Evolutionary conservation across 2,329 filamentous ascomycete species (phyloP).

Genomic region (Hymenoscyphus albidus): DNA sequence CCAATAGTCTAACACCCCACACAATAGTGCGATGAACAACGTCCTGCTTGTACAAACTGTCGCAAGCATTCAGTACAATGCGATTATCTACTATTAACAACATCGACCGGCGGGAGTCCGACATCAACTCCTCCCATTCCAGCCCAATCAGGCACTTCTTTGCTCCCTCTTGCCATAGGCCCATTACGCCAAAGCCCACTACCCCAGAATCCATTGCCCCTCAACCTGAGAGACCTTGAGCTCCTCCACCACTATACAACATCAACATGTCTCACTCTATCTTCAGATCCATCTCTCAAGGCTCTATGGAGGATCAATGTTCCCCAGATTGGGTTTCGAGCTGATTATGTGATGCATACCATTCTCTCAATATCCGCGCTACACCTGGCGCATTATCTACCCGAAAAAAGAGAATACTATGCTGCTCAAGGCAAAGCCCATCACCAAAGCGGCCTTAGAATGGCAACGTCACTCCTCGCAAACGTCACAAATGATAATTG

Average conservation of each 20-base stretch:
- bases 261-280: constrained; percentile 46
- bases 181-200: constrained; percentile 1
- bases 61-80: constrained; percentile 40
- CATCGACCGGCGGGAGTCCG: constrained; percentile 14
- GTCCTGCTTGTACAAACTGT: constrained; percentile 41
- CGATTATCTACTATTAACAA: constrained; percentile 33
- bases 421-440: constrained; percentile 38
- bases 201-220: constrained; percentile 11
- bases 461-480: constrained; percentile 36
- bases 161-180: background rate
- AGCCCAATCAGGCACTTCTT: constrained; percentile 1
- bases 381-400: constrained; percentile 44
- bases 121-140: constrained; percentile 5
- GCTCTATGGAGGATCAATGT: constrained; percentile 45
- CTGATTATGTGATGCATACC: constrained; percentile 46
- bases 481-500: constrained; percentile 36
- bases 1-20: background rate
- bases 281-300: constrained; percentile 39
- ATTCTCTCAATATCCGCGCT: constrained; percentile 48
- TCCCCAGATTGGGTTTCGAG: constrained; percentile 44
- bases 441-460: constrained; percentile 34
- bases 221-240: constrained; percentile 46
- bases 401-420: constrained; percentile 39
- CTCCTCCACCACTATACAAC: constrained; percentile 51
- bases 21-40: constrained; percentile 40